Conservation (phyloP, 306 rosid species). For the Sophora flavescens region DNA sequence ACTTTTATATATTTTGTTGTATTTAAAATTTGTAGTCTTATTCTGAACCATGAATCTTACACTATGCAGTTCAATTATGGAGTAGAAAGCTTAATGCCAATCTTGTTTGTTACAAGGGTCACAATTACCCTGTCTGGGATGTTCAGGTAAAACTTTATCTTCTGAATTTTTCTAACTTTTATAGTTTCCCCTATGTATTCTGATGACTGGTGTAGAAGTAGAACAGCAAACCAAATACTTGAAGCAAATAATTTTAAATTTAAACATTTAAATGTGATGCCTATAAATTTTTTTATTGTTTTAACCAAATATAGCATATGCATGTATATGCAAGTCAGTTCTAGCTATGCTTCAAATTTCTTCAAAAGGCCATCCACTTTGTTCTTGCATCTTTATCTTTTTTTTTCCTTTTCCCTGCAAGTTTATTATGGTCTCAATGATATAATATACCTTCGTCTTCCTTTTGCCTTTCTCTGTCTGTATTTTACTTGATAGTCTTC, state of each 20-base stretch:
- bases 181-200: not conserved
- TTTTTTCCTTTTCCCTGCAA: not conserved
- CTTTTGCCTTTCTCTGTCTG: not conserved
- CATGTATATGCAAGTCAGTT: not conserved
- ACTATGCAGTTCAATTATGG: conserved; percentile 76
- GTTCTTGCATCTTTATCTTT: not conserved
- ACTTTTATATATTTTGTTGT: not conserved
- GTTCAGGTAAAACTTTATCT: conserved; percentile 64
- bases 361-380: not conserved
- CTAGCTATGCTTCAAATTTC: not conserved
- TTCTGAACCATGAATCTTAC: conserved; percentile 25
- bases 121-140: conserved; percentile 91
- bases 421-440: not conserved
- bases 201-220: conserved; percentile 1
- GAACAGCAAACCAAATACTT: not conserved
- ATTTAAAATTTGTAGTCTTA: not conserved
- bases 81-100: conserved; percentile 72
- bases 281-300: not conserved
- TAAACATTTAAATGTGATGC: not conserved
- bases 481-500: not conserved
- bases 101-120: conserved; percentile 93
- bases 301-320: not conserved
- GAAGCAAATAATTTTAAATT: not conserved
- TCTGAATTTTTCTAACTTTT: conserved; percentile 30
- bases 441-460: not conserved